A percentile compares a stretch with the other conserved stretches of the same genome.
Conservation (phyloP, 306 rosid genomes). For the Lotus japonicus region DNA sequence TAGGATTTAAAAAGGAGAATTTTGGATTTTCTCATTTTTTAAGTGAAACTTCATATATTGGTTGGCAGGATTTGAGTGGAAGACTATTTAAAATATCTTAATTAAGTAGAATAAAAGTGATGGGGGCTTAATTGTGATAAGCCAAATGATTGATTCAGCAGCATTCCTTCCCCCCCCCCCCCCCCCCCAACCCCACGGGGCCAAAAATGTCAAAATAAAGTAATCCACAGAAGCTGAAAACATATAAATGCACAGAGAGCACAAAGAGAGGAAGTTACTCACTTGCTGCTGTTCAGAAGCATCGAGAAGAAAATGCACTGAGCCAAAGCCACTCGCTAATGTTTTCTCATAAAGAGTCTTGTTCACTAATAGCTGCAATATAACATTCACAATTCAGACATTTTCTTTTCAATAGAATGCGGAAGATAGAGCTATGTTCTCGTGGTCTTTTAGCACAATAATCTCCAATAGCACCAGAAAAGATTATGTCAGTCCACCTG, state of each 20-base stretch:
- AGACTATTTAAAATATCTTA: too few species aligned
- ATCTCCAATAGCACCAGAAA: conserved; percentile 5
- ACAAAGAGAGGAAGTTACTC: conserved; percentile 27
- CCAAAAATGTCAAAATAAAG: not conserved
- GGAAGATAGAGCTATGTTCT: not conserved
- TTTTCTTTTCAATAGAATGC: conserved; percentile 12
- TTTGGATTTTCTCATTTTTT: too few species aligned
- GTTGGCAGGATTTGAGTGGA: too few species aligned
- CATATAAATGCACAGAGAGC: not conserved
- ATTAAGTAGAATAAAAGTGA: too few species aligned
- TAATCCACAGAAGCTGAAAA: conserved; percentile 1
- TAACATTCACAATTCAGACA: conserved; percentile 23
- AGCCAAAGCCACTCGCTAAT: conserved; percentile 94
- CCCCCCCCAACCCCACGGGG: too few species aligned
- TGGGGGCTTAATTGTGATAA: too few species aligned
- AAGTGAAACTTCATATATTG: too few species aligned
- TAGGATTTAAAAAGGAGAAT: too few species aligned
- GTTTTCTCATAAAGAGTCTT: conserved; percentile 90
- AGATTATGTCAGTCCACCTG: conserved; percentile 52
- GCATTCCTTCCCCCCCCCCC: not conserved
- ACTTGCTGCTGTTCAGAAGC: conserved; percentile 98
- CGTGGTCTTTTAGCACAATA: not conserved
- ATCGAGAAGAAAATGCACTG: conserved; percentile 89
- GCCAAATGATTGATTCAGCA: too few species aligned
- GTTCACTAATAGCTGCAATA: conserved; percentile 79